These are phyloP conservation scores for Metschnikowia hibisci DNA, from an alignment of 805 yeast genomes.

Conservation along the genomic window DNA sequence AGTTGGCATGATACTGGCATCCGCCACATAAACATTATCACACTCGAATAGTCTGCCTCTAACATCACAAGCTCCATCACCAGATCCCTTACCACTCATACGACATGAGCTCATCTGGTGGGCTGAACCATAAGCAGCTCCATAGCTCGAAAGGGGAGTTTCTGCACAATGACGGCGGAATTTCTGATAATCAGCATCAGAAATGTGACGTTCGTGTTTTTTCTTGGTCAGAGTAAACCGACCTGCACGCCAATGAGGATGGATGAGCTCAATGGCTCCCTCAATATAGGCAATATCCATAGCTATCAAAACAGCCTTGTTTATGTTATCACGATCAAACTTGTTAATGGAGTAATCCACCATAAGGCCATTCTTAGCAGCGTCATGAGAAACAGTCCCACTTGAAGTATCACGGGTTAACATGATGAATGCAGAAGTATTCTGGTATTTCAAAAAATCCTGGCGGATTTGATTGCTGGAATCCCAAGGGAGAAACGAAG, in stretches of 20 bases:
- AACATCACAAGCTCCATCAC: constrained; percentile 40
- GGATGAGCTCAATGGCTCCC: constrained; percentile 45
- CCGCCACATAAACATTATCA: constrained; percentile 46
- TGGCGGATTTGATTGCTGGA: constrained; percentile 31
- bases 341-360: constrained; percentile 40
- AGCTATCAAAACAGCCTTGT: constrained; percentile 33
- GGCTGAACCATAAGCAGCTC: constrained; percentile 42
- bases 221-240: constrained; percentile 30
- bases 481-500: constrained; percentile 42
- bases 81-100: constrained; percentile 45
- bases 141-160: constrained; percentile 27
- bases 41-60: constrained; percentile 47
- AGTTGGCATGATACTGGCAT: constrained; percentile 47
- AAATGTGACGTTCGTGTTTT: constrained; percentile 34
- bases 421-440: constrained; percentile 37
- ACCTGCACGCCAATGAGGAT: constrained; percentile 32
- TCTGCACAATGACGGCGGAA: constrained; percentile 32
- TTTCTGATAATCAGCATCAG: constrained; percentile 40
- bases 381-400: constrained; percentile 37
- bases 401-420: constrained; percentile 44
- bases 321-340: constrained; percentile 40
- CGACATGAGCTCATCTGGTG: constrained; percentile 54
- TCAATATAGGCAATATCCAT: constrained; percentile 46
- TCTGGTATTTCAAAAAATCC: constrained; percentile 33
- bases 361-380: constrained; percentile 28